Evolutionary conservation across 257 asterid species (phyloP), one percentile per base, ranked within the genome.

Genomic region (Ilex aquifolium): DNA sequence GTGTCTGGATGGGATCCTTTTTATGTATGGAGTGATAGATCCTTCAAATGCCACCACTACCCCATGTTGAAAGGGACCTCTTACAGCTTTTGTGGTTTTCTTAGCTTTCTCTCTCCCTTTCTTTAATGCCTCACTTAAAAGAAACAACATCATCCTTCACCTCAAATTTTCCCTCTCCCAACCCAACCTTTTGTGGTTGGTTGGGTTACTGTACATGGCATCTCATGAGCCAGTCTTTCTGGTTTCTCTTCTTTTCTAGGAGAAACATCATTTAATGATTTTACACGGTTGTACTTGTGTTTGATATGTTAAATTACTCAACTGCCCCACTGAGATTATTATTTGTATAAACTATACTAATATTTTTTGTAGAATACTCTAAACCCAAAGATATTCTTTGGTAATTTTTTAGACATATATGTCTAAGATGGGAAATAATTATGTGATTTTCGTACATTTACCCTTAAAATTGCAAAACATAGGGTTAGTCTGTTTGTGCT

Each of bases 51-150:
- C 78, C 78, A 69, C 76, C 79, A 61, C 75, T 69, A 65, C 66
- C 56, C 71, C 61, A 56, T 57, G 14, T 15, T 66, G 93, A 87
- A 85, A 85, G 66, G 69, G 88, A 85, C 93, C 66, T 68, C 55
- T 68, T 79, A 59, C 82, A 76, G 63, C 88, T 67, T 79, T 88
- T 76, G 60, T 74, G 67, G 66, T 67, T 63, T 76, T 56, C 74
- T 64, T 75, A 44, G 67, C 67, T 55, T 52, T 49, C 63, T 66
- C 82, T 63, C 78, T 67, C 73, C 44, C 69, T 71, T 32, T 69
- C 75, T 83, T 72, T 71, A 73, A 74, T 77, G 85, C 85, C 78
- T 81, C 85, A 68, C 89, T 76, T 69, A 73, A 83, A 83, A 80
- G 92, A 77, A 80, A 77, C 83, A 78, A 75, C 74, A 78, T 48